phyloP scores from a whole-genome alignment of 1,139 yeast species.

The Blastobotrys serpentis region DNA sequence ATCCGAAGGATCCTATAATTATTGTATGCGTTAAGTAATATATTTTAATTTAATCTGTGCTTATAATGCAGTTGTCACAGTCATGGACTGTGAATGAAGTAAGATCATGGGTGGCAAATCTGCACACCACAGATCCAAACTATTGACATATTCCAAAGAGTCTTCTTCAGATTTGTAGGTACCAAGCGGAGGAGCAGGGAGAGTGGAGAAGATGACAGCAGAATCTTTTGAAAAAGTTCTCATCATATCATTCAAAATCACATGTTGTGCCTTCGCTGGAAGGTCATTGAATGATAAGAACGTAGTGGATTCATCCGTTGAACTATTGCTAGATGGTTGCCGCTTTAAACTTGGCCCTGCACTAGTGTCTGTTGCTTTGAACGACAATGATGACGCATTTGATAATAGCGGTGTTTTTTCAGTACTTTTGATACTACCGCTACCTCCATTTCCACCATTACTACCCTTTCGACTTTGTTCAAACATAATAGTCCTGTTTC shows the following conservation, averaged over 20 bases:
- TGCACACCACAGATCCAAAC: slow-evolving; percentile 75
- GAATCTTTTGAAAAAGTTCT: slow-evolving; percentile 53
- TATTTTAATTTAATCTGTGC: not conserved
- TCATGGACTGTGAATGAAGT: slow-evolving; percentile 87
- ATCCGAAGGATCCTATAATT: slow-evolving; percentile 19
- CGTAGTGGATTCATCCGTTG: slow-evolving; percentile 13
- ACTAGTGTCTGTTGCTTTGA: not conserved
- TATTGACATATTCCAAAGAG: slow-evolving; percentile 70
- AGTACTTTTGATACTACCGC: not conserved
- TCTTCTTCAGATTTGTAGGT: slow-evolving; percentile 70
- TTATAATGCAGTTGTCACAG: slow-evolving; percentile 86
- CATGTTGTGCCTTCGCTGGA: slow-evolving; percentile 89
- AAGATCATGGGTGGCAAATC: slow-evolving; percentile 78
- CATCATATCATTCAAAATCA: slow-evolving; percentile 86
- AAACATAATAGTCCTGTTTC: slow-evolving; percentile 56
- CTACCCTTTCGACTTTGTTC: slow-evolving; percentile 27
- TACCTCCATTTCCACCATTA: slow-evolving; percentile 6
- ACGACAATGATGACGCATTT: slow-evolving; percentile 4
- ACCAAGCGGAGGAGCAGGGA: slow-evolving; percentile 85
- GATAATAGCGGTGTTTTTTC: slow-evolving; percentile 19
- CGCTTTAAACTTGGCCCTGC: slow-evolving; percentile 2
- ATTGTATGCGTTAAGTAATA: slow-evolving; percentile 19
- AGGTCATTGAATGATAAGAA: slow-evolving; percentile 69
- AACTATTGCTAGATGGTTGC: slow-evolving; percentile 1
- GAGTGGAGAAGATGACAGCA: slow-evolving; percentile 78